Evolutionary conservation across 345 rosid genomes (phyloP).

Genomic region (Gossypium rotundifolium): DNA sequence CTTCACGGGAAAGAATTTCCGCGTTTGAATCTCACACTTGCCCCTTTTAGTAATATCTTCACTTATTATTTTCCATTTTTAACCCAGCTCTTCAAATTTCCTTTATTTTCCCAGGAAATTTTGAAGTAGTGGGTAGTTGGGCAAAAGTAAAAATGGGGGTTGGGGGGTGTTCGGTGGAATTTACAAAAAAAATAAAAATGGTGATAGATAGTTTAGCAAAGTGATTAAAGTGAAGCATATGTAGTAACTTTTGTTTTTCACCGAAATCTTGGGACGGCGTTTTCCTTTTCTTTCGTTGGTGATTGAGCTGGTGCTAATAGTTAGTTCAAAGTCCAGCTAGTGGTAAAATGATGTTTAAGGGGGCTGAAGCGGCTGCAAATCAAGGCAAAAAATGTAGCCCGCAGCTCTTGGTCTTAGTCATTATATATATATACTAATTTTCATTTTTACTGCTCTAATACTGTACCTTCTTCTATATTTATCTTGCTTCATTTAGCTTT

Average conservation of each 20-base stretch:
- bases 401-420: conserved; percentile 38
- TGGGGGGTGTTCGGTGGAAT: not conserved
- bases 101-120: conserved; percentile 45
- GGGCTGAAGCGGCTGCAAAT: conserved; percentile 68
- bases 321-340: conserved; percentile 17
- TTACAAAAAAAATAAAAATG: not conserved
- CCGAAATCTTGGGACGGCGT: not conserved
- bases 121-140: conserved; percentile 21
- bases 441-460: conserved; percentile 15
- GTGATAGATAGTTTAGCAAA: conserved; percentile 9
- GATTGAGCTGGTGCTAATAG: conserved; percentile 13
- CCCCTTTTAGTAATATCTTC: not conserved
- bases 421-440: conserved; percentile 14
- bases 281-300: conserved; percentile 3
- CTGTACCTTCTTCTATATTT: not conserved
- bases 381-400: conserved; percentile 44
- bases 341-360: not conserved
- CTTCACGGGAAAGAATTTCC: conserved; percentile 80
- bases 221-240: not conserved
- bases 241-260: conserved; percentile 10
- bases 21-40: conserved; percentile 32
- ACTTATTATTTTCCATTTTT: conserved; percentile 5
- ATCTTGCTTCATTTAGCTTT: not conserved
- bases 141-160: not conserved
- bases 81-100: conserved; percentile 30